Conservation (phyloP, 2,329 filamentous ascomycete species). For the Apiospora saccharicola region DNA sequence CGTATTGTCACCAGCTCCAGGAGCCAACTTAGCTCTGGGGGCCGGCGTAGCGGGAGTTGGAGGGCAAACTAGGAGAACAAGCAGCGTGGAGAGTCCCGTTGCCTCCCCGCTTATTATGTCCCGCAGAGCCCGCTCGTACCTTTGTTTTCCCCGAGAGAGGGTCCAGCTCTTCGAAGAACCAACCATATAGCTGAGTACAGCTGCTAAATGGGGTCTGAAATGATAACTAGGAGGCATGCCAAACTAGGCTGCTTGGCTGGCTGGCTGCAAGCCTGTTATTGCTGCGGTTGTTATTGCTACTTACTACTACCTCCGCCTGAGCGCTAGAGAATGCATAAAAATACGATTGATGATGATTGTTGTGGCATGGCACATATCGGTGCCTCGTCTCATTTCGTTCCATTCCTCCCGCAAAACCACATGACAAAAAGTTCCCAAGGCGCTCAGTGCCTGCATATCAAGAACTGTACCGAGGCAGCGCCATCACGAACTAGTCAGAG, state of each 20-base stretch:
- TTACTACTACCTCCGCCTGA: not conserved
- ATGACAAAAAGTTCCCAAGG: not conserved
- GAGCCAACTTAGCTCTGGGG: not conserved
- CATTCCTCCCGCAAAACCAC: not conserved
- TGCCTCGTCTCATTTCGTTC: not conserved
- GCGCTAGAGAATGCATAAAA: not conserved
- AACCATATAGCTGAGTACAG: not conserved
- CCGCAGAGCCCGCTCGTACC: not conserved
- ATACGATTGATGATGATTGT: not conserved
- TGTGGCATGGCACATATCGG: not conserved
- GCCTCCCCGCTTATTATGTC: not conserved
- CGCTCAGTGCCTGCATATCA: not conserved
- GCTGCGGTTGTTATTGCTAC: not conserved
- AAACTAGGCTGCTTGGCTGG: not conserved
- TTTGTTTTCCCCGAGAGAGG: not conserved
- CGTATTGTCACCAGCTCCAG: slow-evolving; percentile 6
- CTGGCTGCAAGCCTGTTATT: not conserved
- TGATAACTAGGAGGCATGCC: not conserved
- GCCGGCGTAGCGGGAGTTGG: slow-evolving; percentile 18
- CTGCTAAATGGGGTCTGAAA: not conserved
- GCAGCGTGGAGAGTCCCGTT: not conserved
- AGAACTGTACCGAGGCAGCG: not conserved
- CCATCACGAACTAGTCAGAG: not conserved
- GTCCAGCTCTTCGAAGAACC: not conserved
- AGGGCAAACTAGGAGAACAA: not conserved